Base-by-base conservation (phyloP, 176 grass and related monocot species). In the Saccharum officinarum region DNA sequence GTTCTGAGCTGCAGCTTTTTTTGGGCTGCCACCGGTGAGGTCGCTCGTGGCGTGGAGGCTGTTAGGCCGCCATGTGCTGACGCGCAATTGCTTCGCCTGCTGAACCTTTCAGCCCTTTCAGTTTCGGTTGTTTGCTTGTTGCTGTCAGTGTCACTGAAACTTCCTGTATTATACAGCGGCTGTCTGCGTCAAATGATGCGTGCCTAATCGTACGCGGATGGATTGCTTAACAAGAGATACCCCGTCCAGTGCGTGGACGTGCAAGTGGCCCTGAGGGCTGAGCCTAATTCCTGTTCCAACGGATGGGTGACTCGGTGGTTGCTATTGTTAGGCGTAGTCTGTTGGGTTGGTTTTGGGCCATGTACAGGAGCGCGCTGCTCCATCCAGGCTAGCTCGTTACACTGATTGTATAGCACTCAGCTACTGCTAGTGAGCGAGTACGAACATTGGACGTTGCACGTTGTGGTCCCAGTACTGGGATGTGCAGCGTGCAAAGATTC, bases 51-150 rank as follows among this genome's bases (percentile, higher is more conserved):
- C 45, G 14, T 31, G 5, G 71, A 65, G 65, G 23, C 83, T 73
- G 67, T 61, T 83, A 23, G 88, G 80, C 73, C 28, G 55, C 79
- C 66, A 82, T 90, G 79, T 67, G 59, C 79, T 73, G 79, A 36
- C 16, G 62, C 28, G 22, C 63, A 76, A 33, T 81, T 75, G 77
- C 71, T 76, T 85, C 69, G 40, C 86, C 50, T 49, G 26, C 64
- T 1, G 65, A 60, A 47, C 69, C 20, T 89, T 84, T 79, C 59
- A 23, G 7, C 61, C n/a, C 69, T 79, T 83, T 79, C 61, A 75
- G 80, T 69, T 70, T 69, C 42, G 68, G 80, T 79, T 60, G 84
- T 74, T 90, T 73, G 16, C 22, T 14, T 46, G 88, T 83, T 73
- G 44, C 88, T 68, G 13, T 89, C 55, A 60, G 55, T 0, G 55